Evolutionary conservation across 2,329 filamentous ascomycete species (phyloP), one percentile per base, ranked within the genome.

Genomic region (Orbilia blumenaviensis): DNA sequence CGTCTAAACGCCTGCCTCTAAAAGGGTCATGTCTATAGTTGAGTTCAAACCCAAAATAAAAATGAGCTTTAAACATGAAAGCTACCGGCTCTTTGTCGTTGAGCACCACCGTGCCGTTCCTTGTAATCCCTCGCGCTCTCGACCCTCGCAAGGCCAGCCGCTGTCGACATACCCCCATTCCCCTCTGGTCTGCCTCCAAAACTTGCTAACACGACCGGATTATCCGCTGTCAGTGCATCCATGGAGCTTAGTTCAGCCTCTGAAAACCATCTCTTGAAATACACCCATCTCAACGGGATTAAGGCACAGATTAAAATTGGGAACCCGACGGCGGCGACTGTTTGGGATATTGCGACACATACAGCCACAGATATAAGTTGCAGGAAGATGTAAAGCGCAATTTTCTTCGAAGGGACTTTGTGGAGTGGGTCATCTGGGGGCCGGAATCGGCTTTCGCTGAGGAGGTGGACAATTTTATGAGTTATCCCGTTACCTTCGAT

Each of bases 401-500:
- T 85, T 14, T 85, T 83, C 88, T 62, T 84, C 84, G 9, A 89
- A 82, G 0, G 87, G 29, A 92, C 83, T n/a, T 84, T 83, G 54
- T 85, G 85, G 1, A 94, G 85, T 0, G 90, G 90, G 78, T 90
- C 87, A 0, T 83, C 83, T 0, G 85, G 80, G 2, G 87, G 84
- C 0, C 90, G 92, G n/a, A 93, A 84, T 3, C 85, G 81, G 54
- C 82, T 84, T 82, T 94, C 92, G 77, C 88, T 87, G 0, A 85
- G 83, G 0, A 94, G 85, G 82, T 92, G 94, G 21, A 92, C 81
- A 7, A 94, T 81, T 82, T 94, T 94, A 76, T 86, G 84, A 0
- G 91, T 94, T 81, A 94, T 92, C 21, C 91, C 91, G 81, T 94
- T 94, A 23, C 84, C 89, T 81, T 89, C 87, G 32, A 94, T 94